These are phyloP conservation scores for Solanum tacnaense DNA, from an alignment of 257 asterid species.

Conservation along the genomic window DNA sequence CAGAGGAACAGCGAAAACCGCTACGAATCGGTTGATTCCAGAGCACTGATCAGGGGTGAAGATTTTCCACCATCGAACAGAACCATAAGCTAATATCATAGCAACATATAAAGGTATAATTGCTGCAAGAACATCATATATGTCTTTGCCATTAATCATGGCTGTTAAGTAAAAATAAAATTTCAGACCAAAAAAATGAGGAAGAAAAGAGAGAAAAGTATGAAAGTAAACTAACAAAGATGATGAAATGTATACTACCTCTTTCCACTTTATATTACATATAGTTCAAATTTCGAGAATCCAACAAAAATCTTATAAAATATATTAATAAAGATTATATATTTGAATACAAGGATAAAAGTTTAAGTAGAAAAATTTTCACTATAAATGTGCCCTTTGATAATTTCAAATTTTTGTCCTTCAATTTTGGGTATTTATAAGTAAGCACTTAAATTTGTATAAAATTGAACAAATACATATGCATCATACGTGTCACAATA, in stretches of 20 bases:
- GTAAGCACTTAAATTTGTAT: no score
- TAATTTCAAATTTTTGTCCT: not conserved
- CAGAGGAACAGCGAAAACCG: slow-evolving; percentile 84
- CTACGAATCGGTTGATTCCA: slow-evolving; percentile 88
- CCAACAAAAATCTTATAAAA: not conserved
- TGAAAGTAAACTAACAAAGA: not conserved
- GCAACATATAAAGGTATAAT: slow-evolving; percentile 74
- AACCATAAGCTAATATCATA: slow-evolving; percentile 78
- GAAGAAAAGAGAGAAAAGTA: not conserved
- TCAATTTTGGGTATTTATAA: no score
- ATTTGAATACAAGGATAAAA: not conserved
- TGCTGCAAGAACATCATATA: slow-evolving; percentile 80
- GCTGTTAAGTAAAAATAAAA: not conserved
- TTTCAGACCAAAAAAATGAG: not conserved
- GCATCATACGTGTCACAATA: not conserved
- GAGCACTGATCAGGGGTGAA: slow-evolving; percentile 93
- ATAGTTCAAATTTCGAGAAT: not conserved
- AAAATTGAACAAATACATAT: no score
- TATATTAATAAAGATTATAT: not conserved
- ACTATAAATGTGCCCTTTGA: no score
- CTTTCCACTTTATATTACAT: not conserved
- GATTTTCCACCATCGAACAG: slow-evolving; percentile 88
- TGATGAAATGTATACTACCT: not conserved
- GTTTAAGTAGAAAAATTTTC: no score
- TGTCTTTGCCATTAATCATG: slow-evolving; percentile 77